Percentiles rank a stretch among this genome's conserved stretches.
These are phyloP conservation scores for Porogramme epimiltina DNA, from an alignment of 1,284 basidiomycete species.

Conservation along the genomic window DNA sequence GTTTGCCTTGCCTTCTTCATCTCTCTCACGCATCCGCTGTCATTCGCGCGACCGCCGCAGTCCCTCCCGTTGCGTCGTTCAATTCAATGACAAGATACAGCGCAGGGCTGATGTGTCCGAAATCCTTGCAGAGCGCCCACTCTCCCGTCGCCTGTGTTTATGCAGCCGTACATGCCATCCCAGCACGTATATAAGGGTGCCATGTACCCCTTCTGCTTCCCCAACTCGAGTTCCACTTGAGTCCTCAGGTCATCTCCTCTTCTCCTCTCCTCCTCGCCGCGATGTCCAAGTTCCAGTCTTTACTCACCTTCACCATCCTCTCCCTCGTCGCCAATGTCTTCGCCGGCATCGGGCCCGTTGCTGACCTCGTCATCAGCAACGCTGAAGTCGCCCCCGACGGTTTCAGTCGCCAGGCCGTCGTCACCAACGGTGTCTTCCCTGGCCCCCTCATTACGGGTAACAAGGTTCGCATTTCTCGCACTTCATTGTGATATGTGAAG, in stretches of 20 bases:
- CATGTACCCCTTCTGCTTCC: too few species aligned
- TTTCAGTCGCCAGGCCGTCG: slow-evolving; percentile 13
- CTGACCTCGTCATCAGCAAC: slow-evolving; percentile 23
- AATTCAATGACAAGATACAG: too few species aligned
- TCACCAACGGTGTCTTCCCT: slow-evolving; percentile 13
- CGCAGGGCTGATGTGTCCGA: too few species aligned
- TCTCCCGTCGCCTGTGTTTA: too few species aligned
- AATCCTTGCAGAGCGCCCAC: too few species aligned
- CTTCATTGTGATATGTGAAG: background rate
- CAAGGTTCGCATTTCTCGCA: slow-evolving; percentile 18
- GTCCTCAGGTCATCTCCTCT: background rate
- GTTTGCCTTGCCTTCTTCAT: slow-evolving; percentile 1
- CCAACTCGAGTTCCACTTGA: background rate
- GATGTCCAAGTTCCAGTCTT: background rate
- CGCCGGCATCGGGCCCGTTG: slow-evolving; percentile 15
- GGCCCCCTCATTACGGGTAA: slow-evolving; percentile 29
- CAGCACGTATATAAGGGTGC: too few species aligned
- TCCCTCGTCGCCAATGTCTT: background rate
- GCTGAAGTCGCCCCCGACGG: slow-evolving; percentile 26
- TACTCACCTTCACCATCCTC: background rate
- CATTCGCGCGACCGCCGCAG: slow-evolving; percentile 19
- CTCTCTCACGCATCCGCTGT: slow-evolving; percentile 27
- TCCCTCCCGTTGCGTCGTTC: too few species aligned
- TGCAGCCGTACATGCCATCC: too few species aligned
- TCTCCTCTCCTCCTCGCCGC: too few species aligned